These are phyloP conservation scores for Ceratorhiza oryzae-sativae DNA, from an alignment of 1,284 basidiomycete genomes.

Conservation along the genomic window DNA sequence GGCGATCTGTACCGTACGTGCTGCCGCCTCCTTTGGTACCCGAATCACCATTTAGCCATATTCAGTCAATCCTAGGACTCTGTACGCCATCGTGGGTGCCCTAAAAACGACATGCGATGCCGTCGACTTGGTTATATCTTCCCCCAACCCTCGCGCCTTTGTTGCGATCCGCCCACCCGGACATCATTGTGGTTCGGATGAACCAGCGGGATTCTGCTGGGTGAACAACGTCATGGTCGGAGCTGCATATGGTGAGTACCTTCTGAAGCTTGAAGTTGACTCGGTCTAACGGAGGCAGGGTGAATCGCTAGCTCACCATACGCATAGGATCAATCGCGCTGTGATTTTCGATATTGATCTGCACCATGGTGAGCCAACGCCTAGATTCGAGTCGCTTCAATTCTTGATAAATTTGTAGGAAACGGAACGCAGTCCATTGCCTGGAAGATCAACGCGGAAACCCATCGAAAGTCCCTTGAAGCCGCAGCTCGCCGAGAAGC, in stretches of 20 bases:
- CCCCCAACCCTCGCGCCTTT: conserved; percentile 64
- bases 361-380: conserved; percentile 16
- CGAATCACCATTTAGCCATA: conserved; percentile 18
- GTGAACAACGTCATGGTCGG: conserved; percentile 93
- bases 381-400: not conserved
- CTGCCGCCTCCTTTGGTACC: conserved; percentile 41
- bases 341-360: conserved; percentile 82
- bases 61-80: conserved; percentile 71
- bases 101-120: conserved; percentile 84
- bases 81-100: conserved; percentile 78
- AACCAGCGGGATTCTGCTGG: conserved; percentile 91
- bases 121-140: conserved; percentile 61
- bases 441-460: conserved; percentile 92
- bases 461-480: conserved; percentile 71
- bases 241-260: conserved; percentile 79
- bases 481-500: conserved; percentile 48
- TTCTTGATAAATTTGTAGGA: conserved; percentile 52
- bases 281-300: not conserved
- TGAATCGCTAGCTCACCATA: conserved; percentile 70
- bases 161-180: conserved; percentile 88
- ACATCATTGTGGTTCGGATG: conserved; percentile 89
- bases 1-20: conserved; percentile 84
- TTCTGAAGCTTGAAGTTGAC: not conserved
- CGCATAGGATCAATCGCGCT: conserved; percentile 78
- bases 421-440: conserved; percentile 93